phyloP scores from a whole-genome alignment of 257 asterid genomes.

The Gentiana straminea region DNA sequence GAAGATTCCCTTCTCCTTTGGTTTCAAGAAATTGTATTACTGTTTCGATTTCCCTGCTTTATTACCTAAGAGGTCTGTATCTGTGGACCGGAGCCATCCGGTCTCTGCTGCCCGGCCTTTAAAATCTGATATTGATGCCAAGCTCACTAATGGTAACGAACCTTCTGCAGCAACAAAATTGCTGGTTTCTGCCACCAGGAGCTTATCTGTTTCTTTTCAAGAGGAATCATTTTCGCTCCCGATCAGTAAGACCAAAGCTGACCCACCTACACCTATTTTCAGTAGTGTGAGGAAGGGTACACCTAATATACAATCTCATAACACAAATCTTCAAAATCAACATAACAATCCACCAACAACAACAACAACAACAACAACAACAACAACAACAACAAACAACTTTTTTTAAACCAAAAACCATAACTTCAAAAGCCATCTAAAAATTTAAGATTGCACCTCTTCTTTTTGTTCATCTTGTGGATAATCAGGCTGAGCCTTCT shows the following conservation, averaged over 20 bases:
- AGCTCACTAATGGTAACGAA: constrained; percentile 31
- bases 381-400: no score
- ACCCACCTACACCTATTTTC: constrained; percentile 62
- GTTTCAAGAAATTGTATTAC: constrained; percentile 52
- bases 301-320: constrained; percentile 12
- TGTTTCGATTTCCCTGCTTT: constrained; percentile 30
- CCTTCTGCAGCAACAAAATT: constrained; percentile 66
- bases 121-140: constrained; percentile 54
- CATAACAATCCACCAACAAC: no score
- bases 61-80: constrained; percentile 68
- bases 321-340: no score
- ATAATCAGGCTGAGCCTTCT: no score
- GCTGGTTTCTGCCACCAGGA: constrained; percentile 74
- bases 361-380: no score
- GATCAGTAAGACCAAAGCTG: constrained; percentile 64
- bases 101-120: constrained; percentile 35
- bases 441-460: no score
- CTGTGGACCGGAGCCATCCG: constrained; percentile 70
- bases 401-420: no score
- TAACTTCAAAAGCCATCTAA: no score
- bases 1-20: constrained; percentile 68
- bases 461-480: no score
- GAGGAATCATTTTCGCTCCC: constrained; percentile 86
- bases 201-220: constrained; percentile 89
- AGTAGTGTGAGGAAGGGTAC: constrained; percentile 60